Conservation (phyloP, 148 eudicot genomes). For the Fagopyrum tataricum region DNA sequence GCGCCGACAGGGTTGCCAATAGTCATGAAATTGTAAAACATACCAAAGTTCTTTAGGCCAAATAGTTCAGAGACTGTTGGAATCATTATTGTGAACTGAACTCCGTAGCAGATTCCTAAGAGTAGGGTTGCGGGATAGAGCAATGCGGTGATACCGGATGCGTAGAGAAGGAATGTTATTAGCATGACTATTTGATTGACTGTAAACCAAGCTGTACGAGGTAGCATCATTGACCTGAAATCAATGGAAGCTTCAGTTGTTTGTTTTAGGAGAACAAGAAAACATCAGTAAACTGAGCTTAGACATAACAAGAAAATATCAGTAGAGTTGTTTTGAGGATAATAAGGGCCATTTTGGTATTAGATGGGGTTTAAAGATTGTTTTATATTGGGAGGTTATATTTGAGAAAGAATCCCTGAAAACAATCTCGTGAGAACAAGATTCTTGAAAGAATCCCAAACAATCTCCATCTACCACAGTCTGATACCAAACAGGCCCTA, state of each 20-base stretch:
- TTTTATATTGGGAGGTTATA: no score
- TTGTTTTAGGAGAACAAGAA: not conserved
- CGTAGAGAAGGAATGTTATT: conserved; percentile 53
- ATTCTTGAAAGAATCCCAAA: no score
- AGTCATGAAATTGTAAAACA: conserved; percentile 63
- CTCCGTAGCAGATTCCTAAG: conserved; percentile 72
- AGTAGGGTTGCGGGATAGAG: conserved; percentile 62
- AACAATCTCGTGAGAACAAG: no score
- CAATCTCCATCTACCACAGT: no score
- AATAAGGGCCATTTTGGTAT: no score
- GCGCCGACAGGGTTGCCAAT: conserved; percentile 85
- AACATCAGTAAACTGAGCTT: no score
- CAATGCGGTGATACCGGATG: conserved; percentile 49
- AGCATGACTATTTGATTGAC: conserved; percentile 65
- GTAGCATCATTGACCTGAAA: conserved; percentile 59
- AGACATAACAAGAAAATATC: no score
- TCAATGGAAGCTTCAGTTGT: not conserved
- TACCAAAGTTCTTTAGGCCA: conserved; percentile 65
- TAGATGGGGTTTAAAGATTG: no score
- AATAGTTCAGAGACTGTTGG: conserved; percentile 89
- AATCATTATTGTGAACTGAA: conserved; percentile 67
- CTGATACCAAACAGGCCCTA: no score
- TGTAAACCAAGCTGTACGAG: conserved; percentile 68
- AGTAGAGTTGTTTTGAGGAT: no score
- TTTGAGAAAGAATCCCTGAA: no score